Evolutionary conservation across 257 asterid species (phyloP), one percentile per base, ranked within the genome.

Genomic region (Cordia subcordata): DNA sequence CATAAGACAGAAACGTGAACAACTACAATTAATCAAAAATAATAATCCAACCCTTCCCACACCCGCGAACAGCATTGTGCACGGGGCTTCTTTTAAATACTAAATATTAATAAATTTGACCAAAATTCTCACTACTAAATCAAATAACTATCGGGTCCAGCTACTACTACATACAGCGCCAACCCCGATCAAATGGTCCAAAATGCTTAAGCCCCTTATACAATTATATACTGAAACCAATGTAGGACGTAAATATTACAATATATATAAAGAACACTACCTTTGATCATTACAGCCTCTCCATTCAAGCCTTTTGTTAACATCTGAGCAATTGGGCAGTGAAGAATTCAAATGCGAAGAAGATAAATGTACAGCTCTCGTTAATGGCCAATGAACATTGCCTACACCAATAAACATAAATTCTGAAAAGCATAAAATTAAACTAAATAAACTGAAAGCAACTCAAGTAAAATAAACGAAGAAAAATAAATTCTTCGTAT

Each of bases 271-370:
- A 51, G 64, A 72, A 18, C 53, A 64, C 21, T 77, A 85, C 94
- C 90, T 88, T 49, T 53, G 76, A 61, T 63, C 12, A 58, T 66
- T 71, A 60, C 42, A 57, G 62, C 71, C 63, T 51, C 68, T 58
- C 55, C 58, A 47, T 58, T 61, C 69, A 13, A 56, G 66, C 66
- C 57, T 57, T 44, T 63, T 50, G 49, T 44, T 49, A 58, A 62
- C 42, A 51, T 70, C 32, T 37, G 40, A 53, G 53, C 68, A 49
- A 63, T 61, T 75, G 44, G 32, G 45, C 19, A 22, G 60, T 44
- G 64, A 72, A 49, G 64, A 60, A 60, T 49, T 51, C 61, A 55
- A 67, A 58, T 68, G 60, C 58, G 61, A 72, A 61, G 71, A 67
- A 10, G 55, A 65, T 55, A 55, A 23, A 58, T 49, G 51, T 53